Evolutionary conservation across 768 basidiomycete genomes (phyloP).

Genomic region (Lactarius sp.): DNA sequence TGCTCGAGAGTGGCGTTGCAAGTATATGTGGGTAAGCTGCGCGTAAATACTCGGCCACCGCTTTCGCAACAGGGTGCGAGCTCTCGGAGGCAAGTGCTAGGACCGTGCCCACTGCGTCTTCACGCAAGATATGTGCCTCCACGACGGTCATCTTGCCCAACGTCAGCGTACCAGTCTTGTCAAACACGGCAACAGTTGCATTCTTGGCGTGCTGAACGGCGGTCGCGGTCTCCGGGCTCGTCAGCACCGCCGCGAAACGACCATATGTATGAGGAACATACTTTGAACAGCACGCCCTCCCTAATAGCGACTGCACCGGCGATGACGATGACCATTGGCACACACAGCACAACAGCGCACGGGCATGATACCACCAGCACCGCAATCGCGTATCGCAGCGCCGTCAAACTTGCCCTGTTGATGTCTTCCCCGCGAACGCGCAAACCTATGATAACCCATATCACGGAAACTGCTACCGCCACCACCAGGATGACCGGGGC

Average conservation of each 20-base stretch:
- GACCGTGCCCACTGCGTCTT: slow-evolving; percentile 28
- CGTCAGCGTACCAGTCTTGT: slow-evolving; percentile 60
- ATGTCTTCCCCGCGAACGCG: slow-evolving; percentile 29
- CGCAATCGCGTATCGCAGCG: slow-evolving; percentile 49
- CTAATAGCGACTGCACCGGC: slow-evolving; percentile 33
- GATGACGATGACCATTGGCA: slow-evolving; percentile 36
- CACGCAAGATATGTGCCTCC: slow-evolving; percentile 31
- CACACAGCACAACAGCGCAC: slow-evolving; percentile 40
- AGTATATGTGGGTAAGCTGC: neutral
- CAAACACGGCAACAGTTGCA: slow-evolving; percentile 45
- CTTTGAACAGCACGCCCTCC: slow-evolving; percentile 34
- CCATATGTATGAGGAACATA: neutral
- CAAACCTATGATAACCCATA: slow-evolving; percentile 36
- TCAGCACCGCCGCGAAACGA: neutral
- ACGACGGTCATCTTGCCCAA: slow-evolving; percentile 39
- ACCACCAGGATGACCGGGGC: slow-evolving; percentile 45
- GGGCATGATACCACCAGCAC: slow-evolving; percentile 51
- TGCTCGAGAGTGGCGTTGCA: slow-evolving; percentile 11
- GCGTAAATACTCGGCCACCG: slow-evolving; percentile 33
- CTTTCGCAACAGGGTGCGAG: slow-evolving; percentile 36
- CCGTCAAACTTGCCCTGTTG: slow-evolving; percentile 32
- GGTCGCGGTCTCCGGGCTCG: slow-evolving; percentile 11
- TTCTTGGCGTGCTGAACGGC: slow-evolving; percentile 27
- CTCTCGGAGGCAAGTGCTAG: slow-evolving; percentile 33
- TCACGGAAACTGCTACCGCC: slow-evolving; percentile 36